Base-by-base conservation (phyloP, 2,329 filamentous ascomycete genomes). In the Fusarium irregulare region DNA sequence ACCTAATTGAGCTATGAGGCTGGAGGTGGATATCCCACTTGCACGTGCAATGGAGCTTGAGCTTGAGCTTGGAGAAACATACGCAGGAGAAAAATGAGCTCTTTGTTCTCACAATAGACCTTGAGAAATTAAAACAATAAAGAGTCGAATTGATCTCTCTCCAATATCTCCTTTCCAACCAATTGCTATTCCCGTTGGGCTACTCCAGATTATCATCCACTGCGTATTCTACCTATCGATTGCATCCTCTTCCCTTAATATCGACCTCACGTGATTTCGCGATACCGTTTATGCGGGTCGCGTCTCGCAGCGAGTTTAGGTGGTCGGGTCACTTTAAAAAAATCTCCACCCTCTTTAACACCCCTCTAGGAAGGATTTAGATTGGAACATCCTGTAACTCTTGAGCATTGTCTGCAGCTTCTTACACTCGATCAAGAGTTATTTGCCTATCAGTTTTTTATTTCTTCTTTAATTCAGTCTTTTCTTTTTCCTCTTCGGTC, bases 191-290 rank as follows among this genome's bases (percentile, higher is more conserved):
- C 44, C 7, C 21, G 40, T 23, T 34, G 4, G 13, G 18, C 21
- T 45, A 16, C 32, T 11, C 37, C 18, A 49, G 18, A 49, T 50
- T 18, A 27, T 16, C 23, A 7, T 37, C 16, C 30, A 32, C 30
- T 18, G 32, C 8, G 32, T 34, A 37, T 37, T 37, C 32, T 34
- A 34, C 16, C 32, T 34, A 37, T 37, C 34, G 5, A 5, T 4
- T 37, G 34, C 18, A 37, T 37, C 34, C 34, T 37, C 34, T 37
- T 10, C 16, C 16, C 25, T 60, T 55, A 12, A 47, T 40, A 47
- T 27, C 3, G 4, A 7, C 1, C 7, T 4, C 74, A 76, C 74
- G 74, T 76, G 74, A 76, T 47, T 67, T 71, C 74, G 74, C 63
- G 74, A 74, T 65, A 51, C 57, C 49, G 34, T 48, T 66, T 58